A percentile compares a stretch with the other conserved stretches of the same genome.
These are phyloP conservation scores for Blastobotrys elegans DNA, from an alignment of 1,139 yeast genomes.

Conservation along the genomic window DNA sequence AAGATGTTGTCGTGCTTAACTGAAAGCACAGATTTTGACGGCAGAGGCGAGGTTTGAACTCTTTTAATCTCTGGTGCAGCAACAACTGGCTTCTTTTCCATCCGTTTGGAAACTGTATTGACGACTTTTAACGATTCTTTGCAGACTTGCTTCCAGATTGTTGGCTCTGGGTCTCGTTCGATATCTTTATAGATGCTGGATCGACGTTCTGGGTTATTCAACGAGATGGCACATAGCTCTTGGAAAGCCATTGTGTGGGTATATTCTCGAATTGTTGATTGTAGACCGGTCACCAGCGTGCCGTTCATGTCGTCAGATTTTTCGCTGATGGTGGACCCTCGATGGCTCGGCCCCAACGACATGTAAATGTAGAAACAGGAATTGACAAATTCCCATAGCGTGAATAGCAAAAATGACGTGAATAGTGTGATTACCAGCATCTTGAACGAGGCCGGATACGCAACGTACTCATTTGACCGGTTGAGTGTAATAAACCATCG, in stretches of 20 bases:
- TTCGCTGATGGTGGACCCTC: conserved; percentile 63
- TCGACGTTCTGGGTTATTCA: conserved; percentile 31
- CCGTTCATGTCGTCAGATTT: conserved; percentile 58
- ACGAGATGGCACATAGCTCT: conserved; percentile 34
- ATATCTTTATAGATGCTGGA: conserved; percentile 34
- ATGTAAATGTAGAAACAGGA: conserved; percentile 67
- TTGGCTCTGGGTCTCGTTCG: conserved; percentile 26
- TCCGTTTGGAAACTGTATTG: conserved; percentile 17
- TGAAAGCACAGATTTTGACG: conserved; percentile 13
- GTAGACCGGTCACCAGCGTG: conserved; percentile 69
- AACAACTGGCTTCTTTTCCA: conserved; percentile 12
- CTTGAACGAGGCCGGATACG: conserved; percentile 39
- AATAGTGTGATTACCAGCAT: conserved; percentile 39
- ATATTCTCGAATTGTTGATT: conserved; percentile 46
- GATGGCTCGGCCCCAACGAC: conserved; percentile 76
- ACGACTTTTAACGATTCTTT: conserved; percentile 22
- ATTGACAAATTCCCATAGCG: conserved; percentile 60
- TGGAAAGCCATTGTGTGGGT: conserved; percentile 41
- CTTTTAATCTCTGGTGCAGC: conserved; percentile 9
- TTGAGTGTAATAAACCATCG: conserved; percentile 35
- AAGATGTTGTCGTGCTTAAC: conserved; percentile 21
- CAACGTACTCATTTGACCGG: conserved; percentile 29
- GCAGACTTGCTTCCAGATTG: conserved; percentile 24
- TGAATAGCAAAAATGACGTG: conserved; percentile 39
- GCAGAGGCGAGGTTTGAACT: conserved; percentile 6